These are phyloP conservation scores for Colletotrichum sp. DNA, from an alignment of 2,329 filamentous ascomycete genomes.

Conservation along the genomic window DNA sequence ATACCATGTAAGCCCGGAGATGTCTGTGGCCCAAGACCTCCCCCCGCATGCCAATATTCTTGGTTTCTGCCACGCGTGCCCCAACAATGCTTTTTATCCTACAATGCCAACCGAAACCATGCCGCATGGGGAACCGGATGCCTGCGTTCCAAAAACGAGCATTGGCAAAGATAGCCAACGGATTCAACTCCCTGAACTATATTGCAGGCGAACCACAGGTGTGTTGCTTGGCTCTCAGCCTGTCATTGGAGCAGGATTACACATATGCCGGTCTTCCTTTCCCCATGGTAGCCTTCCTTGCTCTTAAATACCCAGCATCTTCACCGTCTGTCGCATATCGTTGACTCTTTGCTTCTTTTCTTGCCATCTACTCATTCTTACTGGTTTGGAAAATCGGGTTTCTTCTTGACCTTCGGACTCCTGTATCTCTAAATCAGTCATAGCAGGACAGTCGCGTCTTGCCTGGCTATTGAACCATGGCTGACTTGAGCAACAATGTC, in stretches of 20 bases:
- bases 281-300: neutral
- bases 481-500: neutral
- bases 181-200: neutral
- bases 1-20: neutral
- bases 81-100: neutral
- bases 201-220: neutral
- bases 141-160: neutral
- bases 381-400: neutral
- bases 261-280: neutral
- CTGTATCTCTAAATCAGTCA: neutral
- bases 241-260: neutral
- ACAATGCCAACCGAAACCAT: neutral
- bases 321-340: neutral
- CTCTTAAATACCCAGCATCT: neutral
- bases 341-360: neutral
- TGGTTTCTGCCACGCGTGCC: neutral
- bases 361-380: neutral
- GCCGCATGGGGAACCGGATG: neutral
- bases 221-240: neutral
- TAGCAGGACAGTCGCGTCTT: neutral
- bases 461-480: neutral
- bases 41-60: neutral
- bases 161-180: neutral
- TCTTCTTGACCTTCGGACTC: neutral
- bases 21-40: neutral